Evolutionary conservation across 148 eudicot species (phyloP).

Genomic region (Limonium bicolor): DNA sequence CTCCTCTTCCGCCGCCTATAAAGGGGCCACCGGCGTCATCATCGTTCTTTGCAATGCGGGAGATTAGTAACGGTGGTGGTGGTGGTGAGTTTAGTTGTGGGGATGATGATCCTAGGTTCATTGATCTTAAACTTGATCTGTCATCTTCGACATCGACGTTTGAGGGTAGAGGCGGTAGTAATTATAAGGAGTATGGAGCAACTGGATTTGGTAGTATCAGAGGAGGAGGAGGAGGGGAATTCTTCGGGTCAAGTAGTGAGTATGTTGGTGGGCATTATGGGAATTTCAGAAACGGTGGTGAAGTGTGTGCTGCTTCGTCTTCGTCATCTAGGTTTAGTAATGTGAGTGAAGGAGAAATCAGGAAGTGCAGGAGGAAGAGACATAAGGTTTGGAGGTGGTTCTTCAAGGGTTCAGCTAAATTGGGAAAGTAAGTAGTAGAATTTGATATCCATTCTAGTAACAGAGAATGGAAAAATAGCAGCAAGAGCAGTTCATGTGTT

Average conservation of each 20-base stretch:
- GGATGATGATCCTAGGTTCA: constrained; percentile 59
- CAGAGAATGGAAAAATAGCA: too few species aligned
- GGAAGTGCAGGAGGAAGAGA: constrained; percentile 33
- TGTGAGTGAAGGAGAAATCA: constrained; percentile 33
- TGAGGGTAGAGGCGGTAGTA: constrained; percentile 14
- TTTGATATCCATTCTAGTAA: too few species aligned
- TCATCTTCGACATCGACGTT: constrained; percentile 5
- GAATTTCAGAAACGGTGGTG: constrained; percentile 18
- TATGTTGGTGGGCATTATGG: constrained; percentile 5
- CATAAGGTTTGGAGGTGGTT: constrained; percentile 86
- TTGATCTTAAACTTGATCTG: constrained; percentile 55
- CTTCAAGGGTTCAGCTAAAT: constrained; percentile 26
- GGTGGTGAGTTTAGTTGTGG: constrained; percentile 41
- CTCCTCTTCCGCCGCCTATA: background rate
- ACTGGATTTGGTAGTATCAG: constrained; percentile 17
- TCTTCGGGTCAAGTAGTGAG: constrained; percentile 2
- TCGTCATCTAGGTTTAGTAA: too few species aligned
- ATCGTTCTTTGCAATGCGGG: constrained; percentile 23
- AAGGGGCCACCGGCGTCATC: too few species aligned
- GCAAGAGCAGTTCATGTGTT: too few species aligned
- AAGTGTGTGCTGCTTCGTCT: too few species aligned
- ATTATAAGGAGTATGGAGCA: constrained; percentile 15
- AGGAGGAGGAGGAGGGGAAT: constrained; percentile 12
- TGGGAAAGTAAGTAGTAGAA: constrained; percentile 7
- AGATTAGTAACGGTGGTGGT: too few species aligned